Evolutionary conservation across 768 basidiomycete species (phyloP), one percentile per base, ranked within the genome.

Genomic region (Lepiota brunneoincarnata): DNA sequence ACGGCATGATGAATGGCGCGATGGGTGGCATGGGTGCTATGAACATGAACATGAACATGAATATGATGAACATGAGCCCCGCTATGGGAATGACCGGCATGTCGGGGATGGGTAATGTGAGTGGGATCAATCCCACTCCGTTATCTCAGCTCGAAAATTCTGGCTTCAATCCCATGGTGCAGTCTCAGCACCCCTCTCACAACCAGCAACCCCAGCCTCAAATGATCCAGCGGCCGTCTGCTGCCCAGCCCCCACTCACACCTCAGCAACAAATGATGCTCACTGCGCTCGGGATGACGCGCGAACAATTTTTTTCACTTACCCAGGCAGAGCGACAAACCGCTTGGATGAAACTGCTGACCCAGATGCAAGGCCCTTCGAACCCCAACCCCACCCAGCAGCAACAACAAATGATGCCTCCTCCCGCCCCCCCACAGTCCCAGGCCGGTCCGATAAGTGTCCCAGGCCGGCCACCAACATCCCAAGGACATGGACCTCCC

Each of bases 341-440:
- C 10, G 41, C 61, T 7, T 57, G 55, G 24, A 59, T 61, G 31
- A 68, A 64, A 55, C 59, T 60, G 37, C 52, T 59, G 4, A 53
- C 39, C 15, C 61, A 64, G 44, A 60, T 59, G 46, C 59, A 60
- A 54, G 51, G 55, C 35, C 58, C 9, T 38, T 36, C 58, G 34
- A 56, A 34, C 45, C 52, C 14, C 28, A 47, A 47, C 40, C 31
- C 51, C 56, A 54, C 59, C 48, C 46, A 46, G 20, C 51, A 56
- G n/a, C 58, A 57, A 28, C 49, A 59, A 20, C 62, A 62, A 45
- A 69, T 69, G 67, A 64, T 69, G 63, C 68, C 67, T 17, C 69
- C 69, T 21, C 68, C 67, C 24, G 64, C 64, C 4, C 67, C 64
- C 9, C 52, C 52, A 40, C 52, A 54, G n/a, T 36, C 52, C 20